These are phyloP conservation scores for Cadophora sp. DNA, from an alignment of 2,329 filamentous ascomycete genomes.

Conservation along the genomic window DNA sequence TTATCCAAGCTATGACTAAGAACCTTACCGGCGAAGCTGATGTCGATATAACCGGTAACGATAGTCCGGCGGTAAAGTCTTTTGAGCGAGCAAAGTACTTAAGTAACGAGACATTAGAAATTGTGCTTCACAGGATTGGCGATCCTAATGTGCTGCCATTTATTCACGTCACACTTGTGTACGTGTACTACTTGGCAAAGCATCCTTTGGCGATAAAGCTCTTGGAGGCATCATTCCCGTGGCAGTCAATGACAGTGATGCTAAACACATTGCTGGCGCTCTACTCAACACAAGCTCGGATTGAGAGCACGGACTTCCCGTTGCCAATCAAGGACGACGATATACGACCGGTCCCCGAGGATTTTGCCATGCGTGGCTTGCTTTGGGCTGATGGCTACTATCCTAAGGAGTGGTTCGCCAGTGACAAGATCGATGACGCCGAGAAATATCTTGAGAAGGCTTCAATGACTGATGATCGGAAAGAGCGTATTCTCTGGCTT, in stretches of 20 bases:
- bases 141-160: conserved; percentile 42
- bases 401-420: conserved; percentile 37
- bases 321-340: conserved; percentile 36
- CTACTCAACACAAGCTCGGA: conserved; percentile 30
- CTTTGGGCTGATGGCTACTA: conserved; percentile 39
- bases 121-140: conserved; percentile 37
- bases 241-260: conserved; percentile 33
- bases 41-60: conserved; percentile 14
- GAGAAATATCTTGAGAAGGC: conserved; percentile 36
- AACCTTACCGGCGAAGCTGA: not conserved
- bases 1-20: conserved; percentile 6
- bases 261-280: conserved; percentile 37
- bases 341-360: conserved; percentile 40
- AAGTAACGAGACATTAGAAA: conserved; percentile 32
- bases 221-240: conserved; percentile 37
- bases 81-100: conserved; percentile 37
- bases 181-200: conserved; percentile 35
- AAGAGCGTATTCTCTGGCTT: conserved; percentile 38
- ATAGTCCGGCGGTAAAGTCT: conserved; percentile 1
- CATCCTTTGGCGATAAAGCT: conserved; percentile 32
- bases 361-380: conserved; percentile 41
- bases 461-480: conserved; percentile 34
- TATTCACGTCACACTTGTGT: conserved; percentile 41
- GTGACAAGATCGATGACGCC: conserved; percentile 39
- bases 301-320: conserved; percentile 28